These are phyloP conservation scores for Trichoderma parareesei DNA, from an alignment of 495 filamentous ascomycete genomes.

Conservation along the genomic window DNA sequence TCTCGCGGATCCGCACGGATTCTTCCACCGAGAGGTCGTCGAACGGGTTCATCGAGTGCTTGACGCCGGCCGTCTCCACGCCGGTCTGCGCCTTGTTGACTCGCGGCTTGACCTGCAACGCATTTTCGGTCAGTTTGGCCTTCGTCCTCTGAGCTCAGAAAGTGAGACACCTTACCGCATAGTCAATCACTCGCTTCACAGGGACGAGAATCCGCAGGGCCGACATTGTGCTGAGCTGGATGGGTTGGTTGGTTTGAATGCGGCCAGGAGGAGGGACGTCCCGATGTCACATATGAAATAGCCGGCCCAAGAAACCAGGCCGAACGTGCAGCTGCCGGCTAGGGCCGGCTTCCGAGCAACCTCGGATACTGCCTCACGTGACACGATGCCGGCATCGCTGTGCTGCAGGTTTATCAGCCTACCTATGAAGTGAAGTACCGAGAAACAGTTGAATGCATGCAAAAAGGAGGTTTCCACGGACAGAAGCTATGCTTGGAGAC, in stretches of 20 bases:
- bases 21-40: constrained; percentile 98
- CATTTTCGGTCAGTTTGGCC: not conserved
- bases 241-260: constrained; percentile 1
- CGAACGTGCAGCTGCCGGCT: constrained; percentile 17
- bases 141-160: not conserved
- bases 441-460: not conserved
- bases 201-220: constrained; percentile 88
- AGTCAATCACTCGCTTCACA: constrained; percentile 97
- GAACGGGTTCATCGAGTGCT: constrained; percentile 98
- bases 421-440: not conserved
- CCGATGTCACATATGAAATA: constrained; percentile 3
- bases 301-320: not conserved
- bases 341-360: constrained; percentile 27
- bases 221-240: constrained; percentile 49
- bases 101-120: constrained; percentile 80
- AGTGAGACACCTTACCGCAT: constrained; percentile 60
- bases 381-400: not conserved
- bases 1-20: constrained; percentile 85
- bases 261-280: not conserved
- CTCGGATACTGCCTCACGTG: constrained; percentile 22
- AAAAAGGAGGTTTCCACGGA: no score
- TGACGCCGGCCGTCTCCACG: constrained; percentile 84
- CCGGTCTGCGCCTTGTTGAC: constrained; percentile 94
- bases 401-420: no score
- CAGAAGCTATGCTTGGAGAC: no score